These are phyloP conservation scores for Arthrobotrys sphaeroides DNA, from an alignment of 2,329 filamentous ascomycete genomes.

Conservation along the genomic window DNA sequence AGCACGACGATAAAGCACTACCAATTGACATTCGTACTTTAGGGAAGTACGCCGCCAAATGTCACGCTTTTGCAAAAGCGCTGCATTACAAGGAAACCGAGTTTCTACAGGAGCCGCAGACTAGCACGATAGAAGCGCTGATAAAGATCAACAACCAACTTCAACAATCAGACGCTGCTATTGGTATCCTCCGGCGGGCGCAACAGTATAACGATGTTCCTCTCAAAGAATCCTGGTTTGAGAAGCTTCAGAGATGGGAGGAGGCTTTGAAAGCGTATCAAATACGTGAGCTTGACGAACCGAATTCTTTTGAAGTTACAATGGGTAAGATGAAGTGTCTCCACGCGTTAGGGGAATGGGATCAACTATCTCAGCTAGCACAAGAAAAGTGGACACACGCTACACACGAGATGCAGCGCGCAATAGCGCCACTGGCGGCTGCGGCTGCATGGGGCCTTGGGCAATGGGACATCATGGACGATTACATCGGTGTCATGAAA, in stretches of 20 bases:
- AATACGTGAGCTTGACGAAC: constrained; percentile 76
- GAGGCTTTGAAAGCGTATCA: constrained; percentile 93
- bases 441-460: constrained; percentile 95
- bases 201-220: constrained; percentile 96
- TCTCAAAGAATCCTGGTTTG: constrained; percentile 97
- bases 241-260: constrained; percentile 97
- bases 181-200: constrained; percentile 94
- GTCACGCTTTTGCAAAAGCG: constrained; percentile 97
- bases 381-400: constrained; percentile 91
- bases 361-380: constrained; percentile 84
- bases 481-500: constrained; percentile 95
- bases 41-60: constrained; percentile 92
- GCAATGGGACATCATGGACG: constrained; percentile 99
- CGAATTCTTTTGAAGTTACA: constrained; percentile 85
- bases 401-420: constrained; percentile 82
- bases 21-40: constrained; percentile 96
- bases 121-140: constrained; percentile 91
- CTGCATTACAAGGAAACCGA: constrained; percentile 99
- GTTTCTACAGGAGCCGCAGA: constrained; percentile 96
- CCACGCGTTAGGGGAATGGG: constrained; percentile 97
- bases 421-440: constrained; percentile 91
- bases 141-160: constrained; percentile 99
- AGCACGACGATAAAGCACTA: constrained; percentile 97
- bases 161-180: constrained; percentile 97
- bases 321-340: constrained; percentile 99